Conservation (phyloP, 768 basidiomycete genomes). For the Imleria badia region DNA sequence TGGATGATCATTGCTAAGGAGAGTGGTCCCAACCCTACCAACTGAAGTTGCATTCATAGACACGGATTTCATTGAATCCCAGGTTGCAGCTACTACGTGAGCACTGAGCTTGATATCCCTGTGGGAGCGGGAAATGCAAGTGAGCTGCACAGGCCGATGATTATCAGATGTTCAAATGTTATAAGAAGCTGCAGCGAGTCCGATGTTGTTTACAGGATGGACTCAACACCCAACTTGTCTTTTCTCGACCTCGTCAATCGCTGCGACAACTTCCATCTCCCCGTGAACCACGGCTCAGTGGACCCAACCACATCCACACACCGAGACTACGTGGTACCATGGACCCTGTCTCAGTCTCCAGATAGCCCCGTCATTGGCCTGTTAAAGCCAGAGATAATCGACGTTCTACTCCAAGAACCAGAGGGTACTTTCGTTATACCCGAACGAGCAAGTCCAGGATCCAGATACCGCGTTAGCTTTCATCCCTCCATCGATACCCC, state of each 20-base stretch:
- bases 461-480: slow-evolving; percentile 44
- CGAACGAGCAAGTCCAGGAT: slow-evolving; percentile 26
- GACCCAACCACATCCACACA: slow-evolving; percentile 30
- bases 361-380: slow-evolving; percentile 60
- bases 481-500: slow-evolving; percentile 51
- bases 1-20: too few species aligned
- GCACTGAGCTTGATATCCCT: too few species aligned
- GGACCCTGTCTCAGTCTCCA: slow-evolving; percentile 50
- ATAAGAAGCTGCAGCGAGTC: too few species aligned
- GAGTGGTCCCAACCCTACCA: too few species aligned
- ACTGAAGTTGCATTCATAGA: too few species aligned
- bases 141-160: too few species aligned
- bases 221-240: slow-evolving; percentile 22
- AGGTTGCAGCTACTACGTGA: too few species aligned
- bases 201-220: too few species aligned
- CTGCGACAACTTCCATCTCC: slow-evolving; percentile 69
- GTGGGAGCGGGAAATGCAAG: too few species aligned
- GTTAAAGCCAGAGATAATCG: slow-evolving; percentile 55
- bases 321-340: slow-evolving; percentile 51
- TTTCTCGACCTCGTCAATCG: slow-evolving; percentile 64
- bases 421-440: slow-evolving; percentile 45
- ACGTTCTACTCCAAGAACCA: slow-evolving; percentile 49
- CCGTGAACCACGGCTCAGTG: slow-evolving; percentile 23
- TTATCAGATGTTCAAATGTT: too few species aligned
- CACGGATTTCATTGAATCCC: too few species aligned